Percentiles rank a stretch among this genome's conserved stretches.
phyloP scores from a whole-genome alignment of 2,329 filamentous ascomycete species.

The Pseudocercospora vitis region DNA sequence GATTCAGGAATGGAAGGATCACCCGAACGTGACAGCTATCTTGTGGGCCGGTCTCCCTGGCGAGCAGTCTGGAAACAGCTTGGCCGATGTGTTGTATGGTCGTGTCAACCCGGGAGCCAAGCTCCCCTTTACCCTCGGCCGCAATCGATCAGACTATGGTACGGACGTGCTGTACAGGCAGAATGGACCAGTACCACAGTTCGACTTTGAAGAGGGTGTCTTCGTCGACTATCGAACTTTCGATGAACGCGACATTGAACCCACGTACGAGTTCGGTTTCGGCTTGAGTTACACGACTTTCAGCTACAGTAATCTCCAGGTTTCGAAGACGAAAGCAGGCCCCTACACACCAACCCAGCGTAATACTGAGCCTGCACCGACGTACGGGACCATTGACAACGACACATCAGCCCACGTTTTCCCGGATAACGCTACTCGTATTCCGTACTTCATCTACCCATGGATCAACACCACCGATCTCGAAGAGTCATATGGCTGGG shows the following conservation, averaged over 20 bases:
- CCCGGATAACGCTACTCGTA: constrained; percentile 52
- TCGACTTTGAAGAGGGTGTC: constrained; percentile 72
- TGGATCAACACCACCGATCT: constrained; percentile 66
- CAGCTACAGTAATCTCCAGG: constrained; percentile 64
- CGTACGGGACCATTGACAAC: constrained; percentile 63
- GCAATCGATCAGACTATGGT: constrained; percentile 66
- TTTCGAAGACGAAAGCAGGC: constrained; percentile 51
- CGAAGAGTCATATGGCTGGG: constrained; percentile 56
- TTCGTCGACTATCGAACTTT: constrained; percentile 82
- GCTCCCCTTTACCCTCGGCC: constrained; percentile 69
- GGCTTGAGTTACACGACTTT: constrained; percentile 75
- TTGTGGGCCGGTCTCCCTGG: constrained; percentile 62
- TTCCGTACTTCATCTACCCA: constrained; percentile 66
- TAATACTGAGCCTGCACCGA: constrained; percentile 62
- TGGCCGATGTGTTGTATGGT: constrained; percentile 27
- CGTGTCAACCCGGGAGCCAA: constrained; percentile 24
- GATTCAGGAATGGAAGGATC: constrained; percentile 75
- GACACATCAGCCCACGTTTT: constrained; percentile 66
- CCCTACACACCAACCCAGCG: constrained; percentile 63
- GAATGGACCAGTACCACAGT: constrained; percentile 70
- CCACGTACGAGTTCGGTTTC: constrained; percentile 57
- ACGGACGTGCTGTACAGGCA: constrained; percentile 61
- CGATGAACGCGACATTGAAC: constrained; percentile 63
- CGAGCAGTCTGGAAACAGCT: constrained; percentile 31
- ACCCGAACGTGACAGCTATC: constrained; percentile 74